Evolutionary conservation across 805 yeast species (phyloP), one percentile per base, ranked within the genome.

Genomic region (Kluyveromyces starmeri): DNA sequence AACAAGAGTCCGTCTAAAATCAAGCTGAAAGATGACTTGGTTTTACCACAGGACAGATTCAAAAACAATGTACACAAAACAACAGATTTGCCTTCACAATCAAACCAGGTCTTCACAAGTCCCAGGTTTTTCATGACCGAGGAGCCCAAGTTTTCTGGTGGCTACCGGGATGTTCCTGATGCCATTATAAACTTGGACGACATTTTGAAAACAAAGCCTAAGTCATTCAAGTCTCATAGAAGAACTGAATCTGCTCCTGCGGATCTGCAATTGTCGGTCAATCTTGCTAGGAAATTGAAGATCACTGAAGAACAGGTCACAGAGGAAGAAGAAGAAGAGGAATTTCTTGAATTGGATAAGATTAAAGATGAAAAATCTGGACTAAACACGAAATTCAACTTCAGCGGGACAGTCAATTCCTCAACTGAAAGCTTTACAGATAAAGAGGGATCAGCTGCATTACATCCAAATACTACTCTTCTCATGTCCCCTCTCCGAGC

Each of bases 241-340:
- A 61, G 78, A 38, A 61, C 75, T 1, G 78, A 72, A 48, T 67
- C 74, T 26, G 78, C 78, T 0, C 77, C 78, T 5, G 75, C 72
- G 20, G 58, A 67, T 33, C 60, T 65, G 23, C 60, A 61, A 35
- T 53, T 58, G 37, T 38, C 42, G 7, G 27, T 37, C 17, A 35
- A 24, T 17, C 21, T 31, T 20, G 34, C 40, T 22, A 34, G 30
- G 12, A 34, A 37, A 20, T 27, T 28, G 10, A 23, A 36, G 8
- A 37, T 37, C 14, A 42, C 40, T 20, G 44, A 38, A 23, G 44
- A 42, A 23, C 23, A 22, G 17, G 51, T 43, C 9, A 44, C 43
- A 14, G 41, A 40, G 11, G 48, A 39, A 15, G 42, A 36, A n/a
- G 37, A 36, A 7, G 42, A 39, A 18, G 30, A 20, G 7, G 33